Percentiles rank a stretch among this genome's conserved stretches.
Evolutionary conservation across 1,284 basidiomycete species (phyloP).

Genomic region (Grifola frondosa): DNA sequence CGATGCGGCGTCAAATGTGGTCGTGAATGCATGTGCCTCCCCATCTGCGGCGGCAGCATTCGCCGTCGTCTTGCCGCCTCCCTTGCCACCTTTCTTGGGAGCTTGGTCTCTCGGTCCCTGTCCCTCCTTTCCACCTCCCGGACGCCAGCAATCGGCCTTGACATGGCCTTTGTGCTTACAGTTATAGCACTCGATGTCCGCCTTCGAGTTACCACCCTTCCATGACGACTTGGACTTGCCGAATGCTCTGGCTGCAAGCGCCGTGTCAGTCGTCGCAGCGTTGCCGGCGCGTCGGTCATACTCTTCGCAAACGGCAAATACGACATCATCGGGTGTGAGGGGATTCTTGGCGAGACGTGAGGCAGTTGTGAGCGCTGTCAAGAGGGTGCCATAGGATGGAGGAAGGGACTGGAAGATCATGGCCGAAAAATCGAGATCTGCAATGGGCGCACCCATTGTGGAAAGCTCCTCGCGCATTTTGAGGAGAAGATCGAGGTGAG

Average conservation of each 20-base stretch:
- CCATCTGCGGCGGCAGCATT: conserved; percentile 4
- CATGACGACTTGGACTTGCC: conserved; percentile 1
- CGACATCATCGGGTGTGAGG: conserved; percentile 16
- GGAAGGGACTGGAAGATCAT: conserved; percentile 29
- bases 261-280: neutral
- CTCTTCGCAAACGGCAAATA: conserved; percentile 17
- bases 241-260: conserved; percentile 9
- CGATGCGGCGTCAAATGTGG: neutral
- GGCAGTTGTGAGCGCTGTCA: conserved; percentile 12
- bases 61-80: conserved; percentile 4
- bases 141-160: conserved; percentile 22
- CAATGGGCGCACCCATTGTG: conserved; percentile 14
- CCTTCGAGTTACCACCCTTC: neutral
- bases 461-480: conserved; percentile 19
- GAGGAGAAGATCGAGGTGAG: conserved; percentile 23
- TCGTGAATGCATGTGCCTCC: conserved; percentile 7
- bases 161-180: conserved; percentile 27
- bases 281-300: conserved; percentile 15
- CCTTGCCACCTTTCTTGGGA: neutral
- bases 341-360: conserved; percentile 10
- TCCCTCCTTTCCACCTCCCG: conserved; percentile 23
- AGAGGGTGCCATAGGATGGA: conserved; percentile 6
- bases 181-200: conserved; percentile 22
- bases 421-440: conserved; percentile 23
- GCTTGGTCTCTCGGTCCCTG: conserved; percentile 15